Evolutionary conservation across 805 yeast genomes (phyloP), one percentile per base, ranked within the genome.

Genomic region (Komagataella pastoris): DNA sequence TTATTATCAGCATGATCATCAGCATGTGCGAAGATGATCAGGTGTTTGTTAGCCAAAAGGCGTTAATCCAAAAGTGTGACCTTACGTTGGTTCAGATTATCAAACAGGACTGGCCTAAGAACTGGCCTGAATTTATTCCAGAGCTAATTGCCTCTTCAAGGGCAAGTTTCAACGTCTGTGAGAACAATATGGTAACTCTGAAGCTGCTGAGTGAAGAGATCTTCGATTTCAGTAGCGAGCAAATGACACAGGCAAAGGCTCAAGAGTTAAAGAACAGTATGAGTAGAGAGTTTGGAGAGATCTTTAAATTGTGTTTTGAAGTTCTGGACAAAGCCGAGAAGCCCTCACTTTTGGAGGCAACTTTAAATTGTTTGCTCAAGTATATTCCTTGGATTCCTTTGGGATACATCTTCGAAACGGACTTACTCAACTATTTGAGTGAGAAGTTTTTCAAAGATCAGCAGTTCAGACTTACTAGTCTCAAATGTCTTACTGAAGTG

Each of bases 61-160:
- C 97, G 18, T 75, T 93, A 62, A 88, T 93, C 63, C 88, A 85
- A 71, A 93, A 93, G 67, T 89, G 90, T 60, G 96, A 93, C 69
- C 75, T 93, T 62, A 91, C 98, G 14, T 73, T 93, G 61, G 99
- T 93, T 44, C 95, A 90, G 62, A 83, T 93, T 50, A 79, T 93
- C 62, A 93, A 93, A 63, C 98, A 93, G 69, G 99, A 93, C 65
- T 93, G 99, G 99, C 99, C 99, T 40, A 88, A 83, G 59, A 86
- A 90, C 65, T 93, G 99, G 99, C 98, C 98, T 17, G 86, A 84
- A 60, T 93, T 93, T 61, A 85, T 93, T 50, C 96, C 97, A 17
- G 99, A 93, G 65, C 79, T 93, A 52, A 93, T 91, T 48, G 79
- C 76, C 54, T 83, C 95, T 56, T 83, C 95, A 48, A 79, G 88